Percentiles rank a stretch among this genome's conserved stretches.
These are phyloP conservation scores for Cryptococcus floricola DNA, from an alignment of 1,284 basidiomycete species.

Conservation along the genomic window DNA sequence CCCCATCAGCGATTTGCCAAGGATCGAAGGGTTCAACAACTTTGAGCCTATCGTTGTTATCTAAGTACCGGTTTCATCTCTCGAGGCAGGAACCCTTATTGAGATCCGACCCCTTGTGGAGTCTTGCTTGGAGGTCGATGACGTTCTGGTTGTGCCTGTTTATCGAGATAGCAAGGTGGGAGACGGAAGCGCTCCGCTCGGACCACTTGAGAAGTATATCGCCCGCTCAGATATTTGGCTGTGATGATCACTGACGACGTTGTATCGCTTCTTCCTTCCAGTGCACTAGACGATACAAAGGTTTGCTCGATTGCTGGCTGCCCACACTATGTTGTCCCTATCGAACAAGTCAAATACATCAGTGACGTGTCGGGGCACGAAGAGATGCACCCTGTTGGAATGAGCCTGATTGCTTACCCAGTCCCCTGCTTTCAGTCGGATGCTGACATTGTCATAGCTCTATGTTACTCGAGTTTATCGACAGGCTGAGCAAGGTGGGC, in stretches of 20 bases:
- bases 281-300: neutral
- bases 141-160: neutral
- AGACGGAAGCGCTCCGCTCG: neutral
- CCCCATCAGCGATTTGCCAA: too few species aligned
- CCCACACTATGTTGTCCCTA: constrained; percentile 51
- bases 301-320: constrained; percentile 17
- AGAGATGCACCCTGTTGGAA: constrained; percentile 50
- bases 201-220: constrained; percentile 6
- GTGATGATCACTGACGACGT: neutral
- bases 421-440: constrained; percentile 8
- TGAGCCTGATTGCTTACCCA: constrained; percentile 49
- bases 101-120: too few species aligned
- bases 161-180: constrained; percentile 16
- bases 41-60: too few species aligned
- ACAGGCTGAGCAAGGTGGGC: constrained; percentile 15
- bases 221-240: constrained; percentile 11
- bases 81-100: too few species aligned
- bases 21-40: too few species aligned
- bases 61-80: too few species aligned
- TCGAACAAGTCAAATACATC: constrained; percentile 50
- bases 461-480: constrained; percentile 20
- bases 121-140: too few species aligned
- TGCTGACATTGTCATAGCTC: constrained; percentile 8
- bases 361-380: constrained; percentile 45
- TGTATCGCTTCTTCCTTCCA: neutral